Evolutionary conservation across 139 green algal genomes (phyloP).

Genomic region (Coccomyxa sp.): DNA sequence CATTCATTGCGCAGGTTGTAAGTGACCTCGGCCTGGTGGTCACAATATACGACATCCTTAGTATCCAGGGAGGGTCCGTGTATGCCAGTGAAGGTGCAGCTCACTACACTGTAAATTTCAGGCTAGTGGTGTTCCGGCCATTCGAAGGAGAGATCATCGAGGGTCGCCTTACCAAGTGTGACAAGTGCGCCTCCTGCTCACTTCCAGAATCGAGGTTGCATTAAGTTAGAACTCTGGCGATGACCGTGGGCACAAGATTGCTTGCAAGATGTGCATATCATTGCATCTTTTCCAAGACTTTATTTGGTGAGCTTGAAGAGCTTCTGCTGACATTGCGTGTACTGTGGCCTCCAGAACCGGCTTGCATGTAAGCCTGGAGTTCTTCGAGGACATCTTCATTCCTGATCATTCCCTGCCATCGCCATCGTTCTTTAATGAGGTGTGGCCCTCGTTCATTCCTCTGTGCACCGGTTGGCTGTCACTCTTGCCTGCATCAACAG

Average conservation of each 20-base stretch:
- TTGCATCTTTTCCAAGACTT: background rate
- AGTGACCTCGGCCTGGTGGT: conserved; percentile 72
- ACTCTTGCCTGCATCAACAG: no score
- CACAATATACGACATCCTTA: conserved; percentile 83
- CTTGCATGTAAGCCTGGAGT: conserved; percentile 73
- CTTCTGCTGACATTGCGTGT: background rate
- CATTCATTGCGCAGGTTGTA: conserved; percentile 20
- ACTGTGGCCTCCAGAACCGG: conserved; percentile 41
- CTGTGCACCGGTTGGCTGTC: no score
- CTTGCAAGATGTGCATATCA: background rate
- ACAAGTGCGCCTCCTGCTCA: conserved; percentile 29
- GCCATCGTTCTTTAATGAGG: conserved; percentile 59
- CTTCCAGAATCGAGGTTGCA: background rate
- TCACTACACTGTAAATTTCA: conserved; percentile 71
- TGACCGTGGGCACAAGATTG: background rate
- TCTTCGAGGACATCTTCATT: conserved; percentile 89
- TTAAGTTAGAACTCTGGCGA: background rate
- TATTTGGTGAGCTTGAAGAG: no score
- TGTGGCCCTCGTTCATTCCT: background rate
- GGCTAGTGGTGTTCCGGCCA: conserved; percentile 84
- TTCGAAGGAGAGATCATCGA: conserved; percentile 82
- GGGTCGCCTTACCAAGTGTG: conserved; percentile 64
- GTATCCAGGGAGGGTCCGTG: conserved; percentile 73
- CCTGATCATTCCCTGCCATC: conserved; percentile 64
- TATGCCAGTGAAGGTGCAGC: conserved; percentile 76